Conservation (phyloP, 2,329 filamentous ascomycete species). For the Tolypocladium tropicale region DNA sequence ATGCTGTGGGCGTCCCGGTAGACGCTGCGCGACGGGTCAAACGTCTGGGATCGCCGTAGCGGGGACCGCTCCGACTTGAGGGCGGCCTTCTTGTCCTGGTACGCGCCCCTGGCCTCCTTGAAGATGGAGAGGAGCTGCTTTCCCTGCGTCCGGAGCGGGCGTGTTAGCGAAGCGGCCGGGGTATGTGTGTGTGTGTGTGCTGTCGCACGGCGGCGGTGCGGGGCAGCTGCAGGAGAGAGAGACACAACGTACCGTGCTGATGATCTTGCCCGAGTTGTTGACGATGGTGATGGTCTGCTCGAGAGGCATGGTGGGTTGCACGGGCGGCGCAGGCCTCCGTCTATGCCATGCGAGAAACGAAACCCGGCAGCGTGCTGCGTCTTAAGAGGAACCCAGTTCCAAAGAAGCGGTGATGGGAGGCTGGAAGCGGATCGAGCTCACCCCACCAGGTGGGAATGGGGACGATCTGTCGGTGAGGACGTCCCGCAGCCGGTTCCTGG, state of each 20-base stretch:
- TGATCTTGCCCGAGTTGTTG: constrained; percentile 83
- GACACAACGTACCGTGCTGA: constrained; percentile 61
- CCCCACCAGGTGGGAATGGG: background rate
- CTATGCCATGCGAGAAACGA: too few relatives aligned
- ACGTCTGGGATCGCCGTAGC: constrained; percentile 53
- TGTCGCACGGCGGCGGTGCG: background rate
- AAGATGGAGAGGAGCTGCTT: constrained; percentile 86
- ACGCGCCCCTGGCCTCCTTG: constrained; percentile 82
- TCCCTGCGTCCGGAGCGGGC: constrained; percentile 44
- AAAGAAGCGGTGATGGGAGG: constrained; percentile 1
- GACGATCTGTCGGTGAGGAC: background rate
- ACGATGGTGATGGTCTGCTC: constrained; percentile 77
- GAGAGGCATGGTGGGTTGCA: constrained; percentile 24
- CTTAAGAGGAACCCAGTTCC: too few relatives aligned
- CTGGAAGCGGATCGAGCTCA: background rate
- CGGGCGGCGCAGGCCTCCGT: too few relatives aligned
- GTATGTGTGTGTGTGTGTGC: too few relatives aligned
- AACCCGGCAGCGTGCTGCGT: background rate
- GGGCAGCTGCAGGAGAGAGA: background rate
- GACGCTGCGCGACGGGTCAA: constrained; percentile 22
- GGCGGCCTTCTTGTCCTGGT: constrained; percentile 78
- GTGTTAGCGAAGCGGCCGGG: background rate
- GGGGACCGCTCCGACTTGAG: constrained; percentile 52
- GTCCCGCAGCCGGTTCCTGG: too few relatives aligned
- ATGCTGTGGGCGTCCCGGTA: constrained; percentile 2